Evolutionary conservation across 306 rosid species (phyloP), one percentile per base, ranked within the genome.

Genomic region (Pterocarpus santalinus): DNA sequence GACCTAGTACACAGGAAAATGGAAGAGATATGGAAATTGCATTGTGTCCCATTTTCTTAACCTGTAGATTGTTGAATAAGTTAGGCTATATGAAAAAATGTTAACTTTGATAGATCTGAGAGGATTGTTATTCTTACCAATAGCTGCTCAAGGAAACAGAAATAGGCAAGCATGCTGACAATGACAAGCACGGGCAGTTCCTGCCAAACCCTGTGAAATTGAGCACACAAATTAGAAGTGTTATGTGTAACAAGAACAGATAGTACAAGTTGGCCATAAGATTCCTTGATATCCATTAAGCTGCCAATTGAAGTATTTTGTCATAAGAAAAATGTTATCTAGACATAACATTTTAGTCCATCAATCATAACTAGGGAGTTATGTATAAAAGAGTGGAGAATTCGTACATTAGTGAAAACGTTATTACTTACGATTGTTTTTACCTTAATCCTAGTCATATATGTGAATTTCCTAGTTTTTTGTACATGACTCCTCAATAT

Each of bases 101-200:
- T 61, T 61, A 73, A 65, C 76, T 70, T 41, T 33, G 81, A 77
- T 46, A 70, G 69, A 72, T 69, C 65, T 60, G 36, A 7, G 41
- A 61, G 9, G 76, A 65, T 69, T 79, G 65, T 43, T 12, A 28
- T 33, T 80, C 88, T 87, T 89, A 95, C 99, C 93, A 95, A 81
- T 60, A 95, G 90, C 86, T 93, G 98, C 89, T 95, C 99, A 44
- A 95, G 96, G 80, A 93, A 95, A 82, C 99, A 95, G 80, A 95
- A 95, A 87, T 93, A 95, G 46, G 97, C 98, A 77, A 95, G 97
- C 95, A 93, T 90, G 88, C 97, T 92, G 84, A 95, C 90, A 65
- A 95, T 92, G 69, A 95, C 98, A 7, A 95, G 99, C 77, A 92
- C 98, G 1, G 99, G 99, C 17, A 95, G 89, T 79, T 95, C 99